A percentile compares a stretch with the other conserved stretches of the same genome.
phyloP scores from a whole-genome alignment of 2,329 filamentous ascomycete genomes.

The Arthrobotrys conoides region DNA sequence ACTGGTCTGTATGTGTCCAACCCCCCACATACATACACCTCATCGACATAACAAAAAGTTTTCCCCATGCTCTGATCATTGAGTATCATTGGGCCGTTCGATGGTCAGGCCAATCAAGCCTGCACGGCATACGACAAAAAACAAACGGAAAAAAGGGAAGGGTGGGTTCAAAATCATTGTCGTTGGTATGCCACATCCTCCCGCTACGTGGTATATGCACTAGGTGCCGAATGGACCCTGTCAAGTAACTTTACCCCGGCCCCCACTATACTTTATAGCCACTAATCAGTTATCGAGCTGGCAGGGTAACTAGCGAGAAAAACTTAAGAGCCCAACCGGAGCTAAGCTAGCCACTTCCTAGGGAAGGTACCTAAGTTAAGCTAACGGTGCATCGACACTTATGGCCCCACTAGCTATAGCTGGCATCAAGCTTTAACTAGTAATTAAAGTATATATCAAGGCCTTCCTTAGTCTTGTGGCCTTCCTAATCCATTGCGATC shows the following conservation, averaged over 20 bases:
- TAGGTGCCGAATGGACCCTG: conserved; percentile 13
- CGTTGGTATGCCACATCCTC: conserved; percentile 16
- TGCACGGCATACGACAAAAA: background rate
- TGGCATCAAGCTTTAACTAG: too few species aligned
- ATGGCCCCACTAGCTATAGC: background rate
- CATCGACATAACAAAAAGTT: background rate
- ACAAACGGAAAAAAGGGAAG: background rate
- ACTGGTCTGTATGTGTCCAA: background rate
- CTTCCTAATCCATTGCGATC: conserved; percentile 9
- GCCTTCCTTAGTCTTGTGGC: too few species aligned
- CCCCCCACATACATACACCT: conserved; percentile 9
- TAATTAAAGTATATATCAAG: too few species aligned
- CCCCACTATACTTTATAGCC: background rate
- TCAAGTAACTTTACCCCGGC: background rate
- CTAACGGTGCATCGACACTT: conserved; percentile 8
- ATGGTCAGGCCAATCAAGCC: background rate
- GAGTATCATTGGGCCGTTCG: background rate
- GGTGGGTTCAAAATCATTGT: background rate
- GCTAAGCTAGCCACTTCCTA: background rate
- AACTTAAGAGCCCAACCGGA: background rate
- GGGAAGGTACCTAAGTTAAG: background rate
- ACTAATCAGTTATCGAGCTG: background rate
- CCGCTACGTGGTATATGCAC: conserved; percentile 28
- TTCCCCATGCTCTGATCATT: conserved; percentile 8
- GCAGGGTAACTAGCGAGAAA: background rate